A percentile compares a stretch with the other conserved stretches of the same genome.
Evolutionary conservation across 192 early-diverging fungal species (phyloP).

Genomic region (Helicostylum pulchrum): DNA sequence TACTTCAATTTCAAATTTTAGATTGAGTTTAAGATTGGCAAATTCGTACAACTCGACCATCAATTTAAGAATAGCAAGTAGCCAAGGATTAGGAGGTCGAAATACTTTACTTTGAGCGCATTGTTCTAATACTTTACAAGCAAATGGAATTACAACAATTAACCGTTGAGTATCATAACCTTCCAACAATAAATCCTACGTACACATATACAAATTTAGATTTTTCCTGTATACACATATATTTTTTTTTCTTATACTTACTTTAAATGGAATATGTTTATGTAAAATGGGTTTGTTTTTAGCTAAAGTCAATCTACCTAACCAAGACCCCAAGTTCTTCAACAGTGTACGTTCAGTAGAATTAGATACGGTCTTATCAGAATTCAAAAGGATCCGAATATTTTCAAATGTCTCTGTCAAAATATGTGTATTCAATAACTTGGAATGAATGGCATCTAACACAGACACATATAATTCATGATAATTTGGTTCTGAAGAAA

Average conservation of each 20-base stretch:
- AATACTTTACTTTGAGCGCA: conserved; percentile 82
- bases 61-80: conserved; percentile 91
- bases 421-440: conserved; percentile 65
- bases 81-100: conserved; percentile 95
- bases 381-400: conserved; percentile 86
- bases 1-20: conserved; percentile 98
- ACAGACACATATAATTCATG: conserved; percentile 87
- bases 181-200: conserved; percentile 82
- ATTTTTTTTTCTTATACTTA: conserved; percentile 13
- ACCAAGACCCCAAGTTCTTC: conserved; percentile 97
- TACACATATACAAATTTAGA: background rate
- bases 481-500: conserved; percentile 95
- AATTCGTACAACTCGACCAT: conserved; percentile 91
- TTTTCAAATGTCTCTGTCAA: conserved; percentile 85
- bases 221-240: too few species aligned
- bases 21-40: conserved; percentile 90
- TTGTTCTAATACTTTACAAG: conserved; percentile 96
- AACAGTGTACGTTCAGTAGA: conserved; percentile 84
- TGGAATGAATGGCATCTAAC: conserved; percentile 70
- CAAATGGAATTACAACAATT: conserved; percentile 96
- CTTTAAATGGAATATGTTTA: conserved; percentile 93
- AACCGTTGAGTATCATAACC: conserved; percentile 83
- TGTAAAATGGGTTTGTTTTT: conserved; percentile 93
- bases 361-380: conserved; percentile 87
- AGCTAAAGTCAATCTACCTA: conserved; percentile 90